A percentile compares a stretch with the other conserved stretches of the same genome.
These are phyloP conservation scores for Botryotinia calthae DNA, from an alignment of 2,329 filamentous ascomycete species.

Conservation along the genomic window DNA sequence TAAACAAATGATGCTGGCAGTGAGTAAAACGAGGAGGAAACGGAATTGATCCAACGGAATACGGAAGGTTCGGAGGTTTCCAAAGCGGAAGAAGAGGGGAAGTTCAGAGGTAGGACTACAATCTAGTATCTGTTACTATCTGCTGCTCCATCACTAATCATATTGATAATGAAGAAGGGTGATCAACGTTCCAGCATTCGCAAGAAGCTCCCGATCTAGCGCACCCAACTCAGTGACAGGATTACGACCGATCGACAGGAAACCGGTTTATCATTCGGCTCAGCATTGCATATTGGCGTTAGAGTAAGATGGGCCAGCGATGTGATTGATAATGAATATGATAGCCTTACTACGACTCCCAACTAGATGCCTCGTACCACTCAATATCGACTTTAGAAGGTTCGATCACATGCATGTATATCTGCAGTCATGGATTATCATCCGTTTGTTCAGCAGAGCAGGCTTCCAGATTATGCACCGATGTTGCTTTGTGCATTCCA, in stretches of 20 bases:
- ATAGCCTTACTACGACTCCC: background rate
- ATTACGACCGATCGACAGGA: background rate
- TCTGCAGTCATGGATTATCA: background rate
- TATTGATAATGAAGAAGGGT: background rate
- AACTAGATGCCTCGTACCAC: background rate
- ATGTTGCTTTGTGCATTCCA: background rate
- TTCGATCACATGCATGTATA: background rate
- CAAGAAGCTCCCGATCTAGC: background rate
- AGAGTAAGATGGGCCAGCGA: background rate
- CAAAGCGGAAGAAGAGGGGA: background rate
- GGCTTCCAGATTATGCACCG: background rate
- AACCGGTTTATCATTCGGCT: background rate
- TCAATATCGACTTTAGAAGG: background rate
- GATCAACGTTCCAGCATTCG: background rate
- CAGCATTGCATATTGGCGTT: background rate
- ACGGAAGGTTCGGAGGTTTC: background rate
- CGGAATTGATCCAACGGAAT: background rate
- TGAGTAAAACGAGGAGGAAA: background rate
- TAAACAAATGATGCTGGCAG: background rate
- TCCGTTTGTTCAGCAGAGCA: background rate
- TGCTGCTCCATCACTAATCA: background rate
- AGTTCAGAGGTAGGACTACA: background rate
- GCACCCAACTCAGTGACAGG: background rate
- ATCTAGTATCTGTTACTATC: background rate
- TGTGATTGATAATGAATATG: conserved; percentile 1